A percentile compares a stretch with the other conserved stretches of the same genome.
Evolutionary conservation across 2,329 filamentous ascomycete species (phyloP).

Genomic region (Penicillium sp.): DNA sequence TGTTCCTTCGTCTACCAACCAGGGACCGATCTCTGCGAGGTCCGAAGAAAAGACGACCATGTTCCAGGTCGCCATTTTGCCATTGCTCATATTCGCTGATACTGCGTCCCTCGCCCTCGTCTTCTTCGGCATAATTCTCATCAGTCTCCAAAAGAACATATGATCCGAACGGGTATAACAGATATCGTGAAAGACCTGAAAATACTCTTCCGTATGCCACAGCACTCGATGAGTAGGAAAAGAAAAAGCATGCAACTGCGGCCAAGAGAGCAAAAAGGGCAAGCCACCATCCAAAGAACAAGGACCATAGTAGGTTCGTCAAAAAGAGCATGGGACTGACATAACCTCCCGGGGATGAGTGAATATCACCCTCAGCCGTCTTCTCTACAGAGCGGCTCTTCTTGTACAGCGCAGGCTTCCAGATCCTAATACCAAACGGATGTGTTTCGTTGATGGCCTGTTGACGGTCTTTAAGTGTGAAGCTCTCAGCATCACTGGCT

Average conservation of each 20-base stretch:
- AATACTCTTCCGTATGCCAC: constrained; percentile 83
- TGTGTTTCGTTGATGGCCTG: constrained; percentile 98
- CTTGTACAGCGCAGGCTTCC: constrained; percentile 98
- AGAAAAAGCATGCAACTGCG: constrained; percentile 74
- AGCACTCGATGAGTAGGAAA: constrained; percentile 76
- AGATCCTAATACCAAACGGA: constrained; percentile 96
- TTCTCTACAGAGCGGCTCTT: constrained; percentile 95
- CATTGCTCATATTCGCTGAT: constrained; percentile 99
- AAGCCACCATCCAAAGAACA: constrained; percentile 96
- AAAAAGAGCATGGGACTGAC: constrained; percentile 82
- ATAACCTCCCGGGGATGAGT: constrained; percentile 84
- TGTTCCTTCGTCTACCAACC: constrained; percentile 80
- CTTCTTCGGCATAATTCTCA: constrained; percentile 90
- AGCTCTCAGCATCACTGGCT: constrained; percentile 91
- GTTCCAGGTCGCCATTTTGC: constrained; percentile 96
- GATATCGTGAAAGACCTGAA: constrained; percentile 77
- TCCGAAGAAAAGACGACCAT: constrained; percentile 93
- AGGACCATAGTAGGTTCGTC: constrained; percentile 87
- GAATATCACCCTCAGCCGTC: constrained; percentile 93
- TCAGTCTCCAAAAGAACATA: constrained; percentile 93
- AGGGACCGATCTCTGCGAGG: constrained; percentile 74
- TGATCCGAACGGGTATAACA: constrained; percentile 96
- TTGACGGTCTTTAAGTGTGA: constrained; percentile 94
- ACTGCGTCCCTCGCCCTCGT: constrained; percentile 91
- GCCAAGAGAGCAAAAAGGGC: constrained; percentile 71